A percentile compares a stretch with the other conserved stretches of the same genome.
Evolutionary conservation across 2,329 filamentous ascomycete species (phyloP).

Genomic region (Diplodia scrobiculata): DNA sequence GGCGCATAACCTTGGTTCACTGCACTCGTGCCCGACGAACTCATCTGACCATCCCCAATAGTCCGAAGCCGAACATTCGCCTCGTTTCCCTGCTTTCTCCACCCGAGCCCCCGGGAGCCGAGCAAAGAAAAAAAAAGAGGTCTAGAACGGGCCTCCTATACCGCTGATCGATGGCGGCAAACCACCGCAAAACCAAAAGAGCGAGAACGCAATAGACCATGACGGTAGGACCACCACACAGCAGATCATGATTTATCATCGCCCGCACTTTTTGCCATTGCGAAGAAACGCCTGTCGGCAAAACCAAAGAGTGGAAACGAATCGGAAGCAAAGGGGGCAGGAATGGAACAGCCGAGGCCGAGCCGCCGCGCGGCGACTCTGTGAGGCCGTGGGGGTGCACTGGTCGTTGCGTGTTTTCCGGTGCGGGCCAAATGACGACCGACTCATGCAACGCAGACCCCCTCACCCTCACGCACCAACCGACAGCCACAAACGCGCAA

Average conservation of each 20-base stretch:
- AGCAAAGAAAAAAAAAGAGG: background rate
- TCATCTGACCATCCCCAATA: background rate
- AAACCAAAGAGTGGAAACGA: no score
- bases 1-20: background rate
- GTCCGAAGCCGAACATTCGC: background rate
- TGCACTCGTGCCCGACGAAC: slow-evolving; percentile 24
- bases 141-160: background rate
- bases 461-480: background rate
- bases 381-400: no score
- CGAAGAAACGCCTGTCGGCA: no score
- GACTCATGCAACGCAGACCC: background rate
- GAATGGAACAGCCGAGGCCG: no score
- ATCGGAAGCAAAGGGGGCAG: no score
- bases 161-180: background rate
- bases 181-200: background rate
- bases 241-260: background rate
- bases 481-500: background rate
- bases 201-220: background rate
- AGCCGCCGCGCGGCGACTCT: no score
- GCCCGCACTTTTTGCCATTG: background rate
- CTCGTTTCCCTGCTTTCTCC: background rate
- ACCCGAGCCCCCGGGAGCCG: background rate
- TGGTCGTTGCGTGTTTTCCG: no score
- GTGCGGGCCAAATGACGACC: background rate
- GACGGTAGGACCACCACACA: background rate